Base-by-base conservation (phyloP, 2,329 filamentous ascomycete genomes). In the Thielaviopsis punctulata region DNA sequence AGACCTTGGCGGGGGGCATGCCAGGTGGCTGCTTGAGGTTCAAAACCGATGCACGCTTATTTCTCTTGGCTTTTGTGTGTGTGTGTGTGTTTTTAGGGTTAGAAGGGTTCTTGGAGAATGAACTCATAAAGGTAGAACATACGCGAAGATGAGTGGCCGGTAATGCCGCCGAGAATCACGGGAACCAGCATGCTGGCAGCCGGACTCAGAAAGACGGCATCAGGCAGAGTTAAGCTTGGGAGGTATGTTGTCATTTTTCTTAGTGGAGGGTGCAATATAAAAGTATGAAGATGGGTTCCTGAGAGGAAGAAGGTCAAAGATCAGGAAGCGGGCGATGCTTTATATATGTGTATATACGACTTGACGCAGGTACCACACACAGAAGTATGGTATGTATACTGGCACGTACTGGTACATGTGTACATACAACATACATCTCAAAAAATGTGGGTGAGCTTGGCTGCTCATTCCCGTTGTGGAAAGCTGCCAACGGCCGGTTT, bases 211-310 rank as follows among this genome's bases (percentile, higher is more conserved):
- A 93, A 89, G 57, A 89, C 67, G 58, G 76, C 70, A 46, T 73
- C 68, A 2, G 87, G 86, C 18, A 94, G 72, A 21, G 84, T 88
- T 57, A 93, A 67, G 39, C 78, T 80, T n/a, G 84, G 80, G 55
- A 92, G 78, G 65, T 84, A 83, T 56, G 84, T 80, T 10, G 84
- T 89, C 86, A 92, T 93, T 45, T 56, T 73, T n/a, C n/a, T n/a
- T n/a, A n/a, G n/a, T n/a, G n/a, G n/a, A n/a, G n/a, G n/a, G n/a
- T n/a, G n/a, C n/a, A n/a, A n/a, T n/a, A n/a, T n/a, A 44, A 12
- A 25, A 13, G 15, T 25, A 27, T 18, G 12, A 41, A 25, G 18
- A 33, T 23, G 47, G 41, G 13, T 22, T 49, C 30, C 41, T 13
- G 4, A 36, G 8, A 9, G 13, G 18, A 18, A 43, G n/a, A n/a